Evolutionary conservation across 345 rosid species (phyloP).

Genomic region (Kandelia obovata): DNA sequence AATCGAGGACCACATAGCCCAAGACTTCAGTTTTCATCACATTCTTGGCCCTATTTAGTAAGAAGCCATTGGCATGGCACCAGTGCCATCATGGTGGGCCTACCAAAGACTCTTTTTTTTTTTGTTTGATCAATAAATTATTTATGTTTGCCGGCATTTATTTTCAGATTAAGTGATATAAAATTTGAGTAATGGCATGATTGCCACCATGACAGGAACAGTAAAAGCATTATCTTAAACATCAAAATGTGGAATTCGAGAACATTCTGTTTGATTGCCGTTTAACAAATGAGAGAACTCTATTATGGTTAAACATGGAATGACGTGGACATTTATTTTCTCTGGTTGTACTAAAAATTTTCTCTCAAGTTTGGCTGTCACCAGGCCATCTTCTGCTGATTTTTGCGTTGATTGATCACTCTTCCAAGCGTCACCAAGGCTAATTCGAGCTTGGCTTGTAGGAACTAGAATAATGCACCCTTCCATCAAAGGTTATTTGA

Average conservation of each 20-base stretch:
- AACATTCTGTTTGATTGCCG: constrained; percentile 6
- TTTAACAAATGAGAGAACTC: neutral
- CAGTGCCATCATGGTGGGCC: no score
- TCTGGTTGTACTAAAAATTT: neutral
- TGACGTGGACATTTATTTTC: neutral
- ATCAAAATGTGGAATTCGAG: neutral
- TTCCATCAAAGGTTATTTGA: neutral
- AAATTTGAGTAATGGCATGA: neutral
- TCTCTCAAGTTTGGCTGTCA: neutral
- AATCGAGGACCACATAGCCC: neutral
- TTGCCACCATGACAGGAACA: constrained; percentile 1
- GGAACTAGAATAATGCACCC: neutral
- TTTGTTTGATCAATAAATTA: no score
- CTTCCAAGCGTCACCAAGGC: neutral
- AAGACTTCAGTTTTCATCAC: neutral
- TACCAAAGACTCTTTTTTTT: no score
- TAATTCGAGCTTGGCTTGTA: neutral
- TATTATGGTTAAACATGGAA: no score
- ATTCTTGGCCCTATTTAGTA: neutral
- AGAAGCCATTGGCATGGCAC: neutral
- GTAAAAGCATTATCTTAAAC: constrained; percentile 2
- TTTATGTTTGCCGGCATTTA: neutral
- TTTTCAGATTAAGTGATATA: neutral
- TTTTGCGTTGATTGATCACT: neutral
- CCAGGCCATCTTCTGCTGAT: neutral